Base-by-base conservation (phyloP, 73 alveolate genomes). In the Stentor coeruleus region DNA sequence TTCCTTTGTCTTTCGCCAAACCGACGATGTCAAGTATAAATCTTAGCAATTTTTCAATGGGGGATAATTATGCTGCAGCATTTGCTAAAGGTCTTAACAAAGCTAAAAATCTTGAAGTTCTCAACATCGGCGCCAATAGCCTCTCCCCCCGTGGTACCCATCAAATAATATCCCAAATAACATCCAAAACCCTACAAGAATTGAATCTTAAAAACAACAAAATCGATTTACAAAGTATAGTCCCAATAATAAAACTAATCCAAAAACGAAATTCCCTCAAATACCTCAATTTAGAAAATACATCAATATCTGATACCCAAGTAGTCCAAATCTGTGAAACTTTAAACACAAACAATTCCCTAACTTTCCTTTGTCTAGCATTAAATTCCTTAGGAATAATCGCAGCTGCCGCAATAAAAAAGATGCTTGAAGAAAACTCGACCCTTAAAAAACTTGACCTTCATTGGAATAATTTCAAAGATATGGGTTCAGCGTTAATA, bases 41-140 rank as follows among this genome's bases (percentile, higher is more conserved):
- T 2, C 20, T 66, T 31, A 37, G 33, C 15, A 66, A 66, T 33
- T 66, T 20, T 31, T 20, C 40, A 1, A 75, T 75, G 83, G 83
- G 83, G 1, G 83, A 75, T 38, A 40, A 75, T 6, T 75, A 75
- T 33, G 83, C 83, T 38, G 39, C 33, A 14, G 83, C 83, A 31
- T 39, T 75, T 26, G 33, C 83, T 37, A 75, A 75, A 75, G 83
- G 83, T 1, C 30, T 75, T 0, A 75, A 75, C 33, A 31, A 66
- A 14, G 14, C 39, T 20, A 40, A 75, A 39, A 26, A 1, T 14
- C 33, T 75, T 20, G 72, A 75, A 37, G 39, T 37, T 6, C 39
- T 75, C n/a, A 39, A 39, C 39, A 1, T 40, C 28, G n/a, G 72
- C 14, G 38, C 26, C 2, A 75, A 75, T 35, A 15, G 83, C 3